Evolutionary conservation across 139 green algal species (phyloP), one percentile per base, ranked within the genome.

Genomic region (Eudorina sp.): DNA sequence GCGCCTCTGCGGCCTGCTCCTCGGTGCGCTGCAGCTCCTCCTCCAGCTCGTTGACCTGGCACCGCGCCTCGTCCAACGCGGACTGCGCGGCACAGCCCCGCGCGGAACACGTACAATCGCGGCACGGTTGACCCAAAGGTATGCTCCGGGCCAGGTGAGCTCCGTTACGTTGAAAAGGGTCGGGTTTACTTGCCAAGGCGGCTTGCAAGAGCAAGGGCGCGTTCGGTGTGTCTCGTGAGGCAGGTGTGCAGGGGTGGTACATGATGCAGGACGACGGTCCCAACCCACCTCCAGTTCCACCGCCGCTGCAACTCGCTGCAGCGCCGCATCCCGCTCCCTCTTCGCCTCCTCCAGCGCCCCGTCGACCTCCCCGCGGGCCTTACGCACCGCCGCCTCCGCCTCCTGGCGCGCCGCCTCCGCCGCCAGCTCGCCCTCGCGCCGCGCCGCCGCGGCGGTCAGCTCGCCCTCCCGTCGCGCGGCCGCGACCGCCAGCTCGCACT

Each of bases 11-110:
- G 45, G 64, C 62, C 45, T 29, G 31, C 29, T 87, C 45, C 41
- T 13, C 46, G 3, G 45, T 25, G 25, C 14, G 31, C 18, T 41
- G 31, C 45, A 87, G 81, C 81, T 87, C 38, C 31, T 87, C 81
- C 19, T 19, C 5, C 18, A 87, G 62, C 3, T 6, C 27, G 16
- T 11, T 21, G 7, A 73, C 29, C 21, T 36, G 81, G 7, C 45
- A 11, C 45, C 78, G 43, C 2, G 81, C 81, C 6, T 78, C 62
- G 45, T 66, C 27, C 46, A 18, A 11, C 14, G 46, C 74, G 16
- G n/a, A 21, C 74, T 83, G 74, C 41, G n/a, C n/a, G n/a, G n/a
- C n/a, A n/a, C n/a, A n/a, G n/a, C n/a, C n/a, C n/a, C n/a, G n/a
- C n/a, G n/a, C n/a, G n/a, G n/a, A n/a, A n/a, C n/a, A n/a, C n/a